phyloP scores from a whole-genome alignment of 2,329 filamentous ascomycete genomes.

The Fusarium redolens region DNA sequence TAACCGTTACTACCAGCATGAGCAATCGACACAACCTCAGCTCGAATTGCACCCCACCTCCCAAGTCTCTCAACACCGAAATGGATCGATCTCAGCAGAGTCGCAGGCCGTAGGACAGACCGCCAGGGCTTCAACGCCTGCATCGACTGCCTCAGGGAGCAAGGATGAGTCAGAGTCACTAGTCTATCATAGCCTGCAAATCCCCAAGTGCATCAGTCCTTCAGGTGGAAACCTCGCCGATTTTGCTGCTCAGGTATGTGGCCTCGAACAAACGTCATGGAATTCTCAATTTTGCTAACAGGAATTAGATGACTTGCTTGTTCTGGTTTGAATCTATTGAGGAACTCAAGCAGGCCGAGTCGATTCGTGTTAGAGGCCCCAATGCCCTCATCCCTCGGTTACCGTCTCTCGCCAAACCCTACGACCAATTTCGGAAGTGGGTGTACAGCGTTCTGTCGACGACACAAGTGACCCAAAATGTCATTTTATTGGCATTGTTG shows the following conservation, averaged over 20 bases:
- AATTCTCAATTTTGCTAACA: slow-evolving; percentile 13
- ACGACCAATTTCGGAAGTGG: slow-evolving; percentile 90
- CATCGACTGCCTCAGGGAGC: slow-evolving; percentile 42
- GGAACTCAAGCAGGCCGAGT: slow-evolving; percentile 80
- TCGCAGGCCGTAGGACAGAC: slow-evolving; percentile 46
- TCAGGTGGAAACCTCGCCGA: slow-evolving; percentile 82
- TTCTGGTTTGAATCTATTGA: slow-evolving; percentile 96
- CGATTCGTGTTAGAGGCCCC: slow-evolving; percentile 59
- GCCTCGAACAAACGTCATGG: not conserved
- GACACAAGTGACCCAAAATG: slow-evolving; percentile 96
- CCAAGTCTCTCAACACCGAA: slow-evolving; percentile 24
- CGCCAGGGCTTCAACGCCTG: slow-evolving; percentile 52
- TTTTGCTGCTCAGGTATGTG: slow-evolving; percentile 82
- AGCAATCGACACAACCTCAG: slow-evolving; percentile 14
- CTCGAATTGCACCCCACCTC: slow-evolving; percentile 26
- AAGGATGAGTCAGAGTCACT: slow-evolving; percentile 57
- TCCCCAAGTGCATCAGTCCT: slow-evolving; percentile 80
- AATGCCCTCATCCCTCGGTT: slow-evolving; percentile 63
- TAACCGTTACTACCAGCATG: slow-evolving; percentile 29
- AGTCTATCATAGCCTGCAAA: slow-evolving; percentile 71
- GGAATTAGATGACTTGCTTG: slow-evolving; percentile 85
- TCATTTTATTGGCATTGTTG: slow-evolving; percentile 87
- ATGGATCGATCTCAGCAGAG: slow-evolving; percentile 33
- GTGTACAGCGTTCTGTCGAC: slow-evolving; percentile 90
- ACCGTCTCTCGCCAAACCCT: slow-evolving; percentile 78